phyloP scores from a whole-genome alignment of 2,329 filamentous ascomycete species.

The Byssothecium circinans region DNA sequence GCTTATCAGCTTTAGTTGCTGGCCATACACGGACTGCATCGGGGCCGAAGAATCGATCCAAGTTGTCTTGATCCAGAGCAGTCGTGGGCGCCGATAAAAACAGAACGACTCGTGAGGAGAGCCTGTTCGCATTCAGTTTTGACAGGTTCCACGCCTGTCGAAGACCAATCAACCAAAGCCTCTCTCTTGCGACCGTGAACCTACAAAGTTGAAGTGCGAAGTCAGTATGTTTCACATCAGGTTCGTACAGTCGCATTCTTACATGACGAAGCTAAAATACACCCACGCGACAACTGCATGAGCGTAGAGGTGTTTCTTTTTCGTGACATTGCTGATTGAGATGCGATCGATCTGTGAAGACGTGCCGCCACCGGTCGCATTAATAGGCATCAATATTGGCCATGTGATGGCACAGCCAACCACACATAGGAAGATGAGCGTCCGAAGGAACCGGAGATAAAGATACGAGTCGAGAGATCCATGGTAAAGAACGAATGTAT shows the following conservation, averaged over 20 bases:
- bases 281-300: constrained; percentile 80
- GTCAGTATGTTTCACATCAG: no score
- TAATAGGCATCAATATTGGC: constrained; percentile 86
- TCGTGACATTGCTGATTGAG: constrained; percentile 74
- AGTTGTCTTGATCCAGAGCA: constrained; percentile 74
- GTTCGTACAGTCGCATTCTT: no score
- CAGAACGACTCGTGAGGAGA: constrained; percentile 88
- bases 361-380: constrained; percentile 74
- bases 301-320: constrained; percentile 69
- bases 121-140: constrained; percentile 77
- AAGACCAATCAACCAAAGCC: constrained; percentile 88
- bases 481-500: constrained; percentile 83
- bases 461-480: constrained; percentile 92
- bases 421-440: constrained; percentile 75
- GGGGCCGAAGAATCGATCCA: constrained; percentile 78
- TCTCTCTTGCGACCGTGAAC: constrained; percentile 85
- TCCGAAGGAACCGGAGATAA: constrained; percentile 84
- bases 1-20: constrained; percentile 71
- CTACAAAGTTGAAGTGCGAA: no score
- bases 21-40: constrained; percentile 86
- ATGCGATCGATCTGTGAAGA: constrained; percentile 72
- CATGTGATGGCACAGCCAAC: constrained; percentile 83
- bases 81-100: constrained; percentile 80
- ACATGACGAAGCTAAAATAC: constrained; percentile 83
- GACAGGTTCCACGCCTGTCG: constrained; percentile 90